Percentiles rank a stretch among this genome's conserved stretches.
Evolutionary conservation across 2,329 filamentous ascomycete genomes (phyloP).

Genomic region (Neobulgaria alba): DNA sequence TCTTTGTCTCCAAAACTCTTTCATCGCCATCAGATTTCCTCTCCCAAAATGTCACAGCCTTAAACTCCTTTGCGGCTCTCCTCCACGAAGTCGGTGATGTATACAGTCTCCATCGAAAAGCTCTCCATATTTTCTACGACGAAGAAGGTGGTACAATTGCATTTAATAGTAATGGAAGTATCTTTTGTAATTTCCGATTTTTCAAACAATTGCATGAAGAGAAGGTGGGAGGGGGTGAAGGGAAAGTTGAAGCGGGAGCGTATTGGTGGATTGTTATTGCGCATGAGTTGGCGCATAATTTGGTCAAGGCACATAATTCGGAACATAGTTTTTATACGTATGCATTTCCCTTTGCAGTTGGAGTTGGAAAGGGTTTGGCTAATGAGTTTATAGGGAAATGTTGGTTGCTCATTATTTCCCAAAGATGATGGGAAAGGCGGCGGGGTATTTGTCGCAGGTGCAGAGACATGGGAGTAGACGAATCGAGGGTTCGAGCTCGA

Average conservation of each 20-base stretch:
- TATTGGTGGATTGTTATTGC: constrained; percentile 97
- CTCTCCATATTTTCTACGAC: constrained; percentile 84
- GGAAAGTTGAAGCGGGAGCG: constrained; percentile 58
- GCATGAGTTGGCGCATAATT: constrained; percentile 91
- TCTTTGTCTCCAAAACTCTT: constrained; percentile 58
- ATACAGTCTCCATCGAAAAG: constrained; percentile 60
- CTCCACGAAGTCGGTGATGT: constrained; percentile 62
- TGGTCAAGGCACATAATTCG: constrained; percentile 69
- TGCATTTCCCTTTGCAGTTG: constrained; percentile 23
- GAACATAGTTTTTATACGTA: constrained; percentile 77
- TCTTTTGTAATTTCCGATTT: constrained; percentile 92
- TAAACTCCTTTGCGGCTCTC: constrained; percentile 62
- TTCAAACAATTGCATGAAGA: constrained; percentile 69
- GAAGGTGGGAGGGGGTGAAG: constrained; percentile 36
- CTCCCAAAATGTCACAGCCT: constrained; percentile 45
- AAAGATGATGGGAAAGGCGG: constrained; percentile 45
- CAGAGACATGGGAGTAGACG: not conserved
- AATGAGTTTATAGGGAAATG: constrained; percentile 46
- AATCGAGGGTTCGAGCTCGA: not conserved
- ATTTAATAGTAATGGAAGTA: constrained; percentile 78
- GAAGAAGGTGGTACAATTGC: constrained; percentile 73
- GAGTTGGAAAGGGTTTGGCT: not conserved
- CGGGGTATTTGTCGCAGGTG: constrained; percentile 13
- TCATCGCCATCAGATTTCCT: constrained; percentile 48
- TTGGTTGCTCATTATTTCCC: constrained; percentile 72